Evolutionary conservation across 2,329 filamentous ascomycete species (phyloP).

Genomic region (Endothia cerciana): DNA sequence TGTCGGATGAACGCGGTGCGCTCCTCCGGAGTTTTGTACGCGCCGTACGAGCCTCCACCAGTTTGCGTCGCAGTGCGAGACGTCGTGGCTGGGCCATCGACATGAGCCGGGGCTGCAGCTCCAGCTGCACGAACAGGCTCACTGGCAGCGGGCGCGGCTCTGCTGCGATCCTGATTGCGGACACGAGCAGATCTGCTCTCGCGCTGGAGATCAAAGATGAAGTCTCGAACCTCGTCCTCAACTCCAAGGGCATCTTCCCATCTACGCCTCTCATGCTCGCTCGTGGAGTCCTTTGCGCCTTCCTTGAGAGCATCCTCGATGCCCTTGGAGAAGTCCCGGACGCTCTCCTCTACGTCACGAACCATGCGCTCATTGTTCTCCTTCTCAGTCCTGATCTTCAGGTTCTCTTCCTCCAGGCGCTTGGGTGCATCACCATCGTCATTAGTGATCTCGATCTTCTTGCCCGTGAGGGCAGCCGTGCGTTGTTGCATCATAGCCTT

Average conservation of each 20-base stretch:
- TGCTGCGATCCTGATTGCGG: conserved; percentile 60
- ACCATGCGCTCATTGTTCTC: conserved; percentile 98
- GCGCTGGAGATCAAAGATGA: conserved; percentile 94
- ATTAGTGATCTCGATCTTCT: conserved; percentile 68
- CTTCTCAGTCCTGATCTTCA: conserved; percentile 78
- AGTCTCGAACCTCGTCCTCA: conserved; percentile 95
- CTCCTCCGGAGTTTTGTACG: conserved; percentile 90
- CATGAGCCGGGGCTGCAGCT: conserved; percentile 48
- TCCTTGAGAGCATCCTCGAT: conserved; percentile 90
- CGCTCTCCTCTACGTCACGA: conserved; percentile 92
- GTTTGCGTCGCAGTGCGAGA: conserved; percentile 58
- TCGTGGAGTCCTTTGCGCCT: conserved; percentile 71
- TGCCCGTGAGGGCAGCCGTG: conserved; percentile 87
- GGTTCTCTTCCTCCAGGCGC: conserved; percentile 85
- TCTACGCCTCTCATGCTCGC: conserved; percentile 86
- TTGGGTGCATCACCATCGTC: conserved; percentile 81
- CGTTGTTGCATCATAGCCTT: conserved; percentile 99
- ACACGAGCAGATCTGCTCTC: conserved; percentile 78
- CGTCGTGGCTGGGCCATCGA: conserved; percentile 58
- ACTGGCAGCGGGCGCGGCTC: conserved; percentile 46
- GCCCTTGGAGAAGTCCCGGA: conserved; percentile 81
- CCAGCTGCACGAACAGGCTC: conserved; percentile 49
- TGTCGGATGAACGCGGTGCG: conserved; percentile 95
- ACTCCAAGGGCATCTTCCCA: conserved; percentile 98
- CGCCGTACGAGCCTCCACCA: conserved; percentile 71